Conservation (phyloP, 805 yeast genomes). For the Yarrowia osloensis region DNA sequence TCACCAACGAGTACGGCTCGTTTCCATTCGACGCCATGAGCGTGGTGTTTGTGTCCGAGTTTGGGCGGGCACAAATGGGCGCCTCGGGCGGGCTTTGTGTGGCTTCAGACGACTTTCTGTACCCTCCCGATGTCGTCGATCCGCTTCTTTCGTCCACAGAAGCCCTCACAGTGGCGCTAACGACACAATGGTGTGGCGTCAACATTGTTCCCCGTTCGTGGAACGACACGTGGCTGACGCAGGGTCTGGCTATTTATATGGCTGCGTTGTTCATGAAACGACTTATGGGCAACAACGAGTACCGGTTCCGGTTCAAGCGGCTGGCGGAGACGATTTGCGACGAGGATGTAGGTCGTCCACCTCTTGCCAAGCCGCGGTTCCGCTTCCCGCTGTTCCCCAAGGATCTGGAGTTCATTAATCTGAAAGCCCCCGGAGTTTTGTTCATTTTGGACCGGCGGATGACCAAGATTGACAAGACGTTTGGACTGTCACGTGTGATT, state of each 20-base stretch:
- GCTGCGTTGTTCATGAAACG: slow-evolving; percentile 65
- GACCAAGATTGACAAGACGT: slow-evolving; percentile 94
- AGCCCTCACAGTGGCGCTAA: slow-evolving; percentile 63
- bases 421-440: slow-evolving; percentile 85
- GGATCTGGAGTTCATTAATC: slow-evolving; percentile 66
- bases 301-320: slow-evolving; percentile 66
- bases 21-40: slow-evolving; percentile 86
- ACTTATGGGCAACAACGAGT: slow-evolving; percentile 83
- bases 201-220: slow-evolving; percentile 78
- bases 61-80: slow-evolving; percentile 46
- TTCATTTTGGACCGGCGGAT: slow-evolving; percentile 84
- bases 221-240: slow-evolving; percentile 85
- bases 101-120: slow-evolving; percentile 61
- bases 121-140: slow-evolving; percentile 74
- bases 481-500: slow-evolving; percentile 86
- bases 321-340: slow-evolving; percentile 67
- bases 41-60: slow-evolving; percentile 67
- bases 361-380: slow-evolving; percentile 71
- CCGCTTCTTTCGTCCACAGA: slow-evolving; percentile 74
- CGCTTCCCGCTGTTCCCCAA: slow-evolving; percentile 62
- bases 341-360: slow-evolving; percentile 71
- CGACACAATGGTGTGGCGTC: slow-evolving; percentile 92
- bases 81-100: slow-evolving; percentile 77
- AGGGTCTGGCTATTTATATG: slow-evolving; percentile 86
- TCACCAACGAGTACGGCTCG: slow-evolving; percentile 85